Evolutionary conservation across 1,284 basidiomycete genomes (phyloP).

Genomic region (Erythrobasidium hasegawianum): DNA sequence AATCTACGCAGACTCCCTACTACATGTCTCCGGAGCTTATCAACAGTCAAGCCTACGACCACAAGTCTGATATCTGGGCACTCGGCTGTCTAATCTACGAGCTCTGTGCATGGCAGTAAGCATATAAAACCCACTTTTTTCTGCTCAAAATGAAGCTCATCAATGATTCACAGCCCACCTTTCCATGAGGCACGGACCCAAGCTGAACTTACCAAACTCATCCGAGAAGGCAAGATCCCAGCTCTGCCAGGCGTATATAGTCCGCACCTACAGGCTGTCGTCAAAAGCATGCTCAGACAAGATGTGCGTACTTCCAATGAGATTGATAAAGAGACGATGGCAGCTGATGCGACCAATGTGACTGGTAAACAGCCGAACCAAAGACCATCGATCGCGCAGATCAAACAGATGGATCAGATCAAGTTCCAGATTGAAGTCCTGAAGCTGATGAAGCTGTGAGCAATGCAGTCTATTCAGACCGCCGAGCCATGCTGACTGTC

Average conservation of each 20-base stretch:
- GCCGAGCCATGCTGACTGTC: not conserved
- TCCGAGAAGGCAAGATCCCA: conserved; percentile 80
- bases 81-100: conserved; percentile 94
- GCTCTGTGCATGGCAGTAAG: conserved; percentile 76
- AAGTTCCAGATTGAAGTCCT: conserved; percentile 52
- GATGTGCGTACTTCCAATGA: conserved; percentile 63
- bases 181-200: conserved; percentile 88
- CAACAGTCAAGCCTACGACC: conserved; percentile 89
- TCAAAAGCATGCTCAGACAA: conserved; percentile 79
- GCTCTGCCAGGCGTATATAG: conserved; percentile 78
- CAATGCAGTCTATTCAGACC: conserved; percentile 8
- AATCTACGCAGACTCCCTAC: conserved; percentile 71
- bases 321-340: no score
- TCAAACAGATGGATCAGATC: conserved; percentile 45
- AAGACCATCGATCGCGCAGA: conserved; percentile 44
- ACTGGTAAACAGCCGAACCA: conserved; percentile 41
- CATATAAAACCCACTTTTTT: conserved; percentile 13
- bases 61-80: conserved; percentile 86
- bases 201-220: conserved; percentile 71
- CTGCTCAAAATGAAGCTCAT: not conserved
- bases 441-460: conserved; percentile 74
- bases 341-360: not conserved
- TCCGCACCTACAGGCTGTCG: conserved; percentile 63
- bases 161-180: conserved; percentile 57
- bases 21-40: conserved; percentile 99